Evolutionary conservation across 768 basidiomycete species (phyloP).

Genomic region (Amanita inopinata): DNA sequence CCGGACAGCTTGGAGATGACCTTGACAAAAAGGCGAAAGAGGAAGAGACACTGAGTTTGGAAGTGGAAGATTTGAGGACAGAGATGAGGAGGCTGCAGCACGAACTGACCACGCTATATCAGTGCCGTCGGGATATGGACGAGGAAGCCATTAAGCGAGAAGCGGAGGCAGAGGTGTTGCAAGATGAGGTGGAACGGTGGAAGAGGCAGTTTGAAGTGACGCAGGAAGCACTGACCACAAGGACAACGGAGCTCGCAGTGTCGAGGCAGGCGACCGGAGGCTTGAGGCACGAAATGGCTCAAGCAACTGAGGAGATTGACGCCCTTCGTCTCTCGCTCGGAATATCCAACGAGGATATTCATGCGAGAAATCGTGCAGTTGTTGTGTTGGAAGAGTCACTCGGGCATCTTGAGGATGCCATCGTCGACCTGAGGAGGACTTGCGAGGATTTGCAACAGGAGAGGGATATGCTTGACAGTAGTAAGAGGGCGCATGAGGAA

Average conservation of each 20-base stretch:
- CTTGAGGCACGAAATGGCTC: no score
- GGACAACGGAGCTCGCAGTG: background rate
- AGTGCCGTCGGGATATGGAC: no score
- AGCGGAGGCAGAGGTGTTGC: constrained; percentile 6
- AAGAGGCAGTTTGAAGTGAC: constrained; percentile 12
- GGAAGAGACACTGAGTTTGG: no score
- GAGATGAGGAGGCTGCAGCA: no score
- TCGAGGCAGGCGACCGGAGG: no score
- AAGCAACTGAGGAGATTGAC: background rate
- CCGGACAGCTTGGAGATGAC: no score
- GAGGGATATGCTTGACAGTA: background rate
- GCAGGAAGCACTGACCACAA: constrained; percentile 8
- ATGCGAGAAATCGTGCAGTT: background rate
- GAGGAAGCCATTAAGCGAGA: background rate
- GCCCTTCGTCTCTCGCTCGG: background rate
- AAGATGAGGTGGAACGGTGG: constrained; percentile 13
- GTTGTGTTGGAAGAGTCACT: background rate
- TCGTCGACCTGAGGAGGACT: background rate
- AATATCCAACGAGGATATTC: background rate
- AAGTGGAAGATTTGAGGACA: no score
- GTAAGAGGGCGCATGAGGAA: background rate
- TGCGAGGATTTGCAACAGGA: background rate
- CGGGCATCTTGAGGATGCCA: background rate
- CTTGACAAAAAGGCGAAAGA: no score
- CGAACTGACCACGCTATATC: no score